Evolutionary conservation across 768 basidiomycete species (phyloP), one percentile per base, ranked within the genome.

Genomic region (Serendipita sp.): DNA sequence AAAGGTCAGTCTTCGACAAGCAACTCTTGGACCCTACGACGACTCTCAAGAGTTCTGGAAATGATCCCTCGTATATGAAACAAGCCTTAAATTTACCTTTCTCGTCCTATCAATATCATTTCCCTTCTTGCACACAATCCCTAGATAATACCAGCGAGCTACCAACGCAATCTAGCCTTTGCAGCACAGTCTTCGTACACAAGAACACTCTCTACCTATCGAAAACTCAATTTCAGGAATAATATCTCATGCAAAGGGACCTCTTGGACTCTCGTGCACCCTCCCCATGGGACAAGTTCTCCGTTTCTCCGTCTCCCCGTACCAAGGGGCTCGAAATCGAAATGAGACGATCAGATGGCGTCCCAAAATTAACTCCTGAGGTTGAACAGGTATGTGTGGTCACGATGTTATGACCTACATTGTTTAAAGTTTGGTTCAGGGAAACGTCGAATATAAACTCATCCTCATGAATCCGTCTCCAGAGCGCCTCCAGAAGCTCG

Each of bases 371-470:
- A 5, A 82, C 84, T 3, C 88, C 89, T 1, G 90, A 92, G 70
- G 80, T 81, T 18, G 89, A 92, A 70, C 78, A 82, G 75, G 81
- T 79, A 63, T 4, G 76, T 64, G 23, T 4, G 13, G 28, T 54
- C 11, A 4, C 23, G 13, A 5, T 41, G 2, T 23, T 3, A 2
- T 32, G 4, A 41, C 48, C 23, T 47, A 44, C 45, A 30, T 44
- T 16, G 45, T 67, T 41, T 41, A 41, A 41, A 41, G 41, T 13
- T 41, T 41, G 41, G 5, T 23, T 51, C 78, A 88, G 74, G 92
- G 92, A 7, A 93, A 92, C 70, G 84, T 96, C 66, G 92, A 96
- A 74, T 96, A 96, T 78, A 96, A 96, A 74, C 81, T 95, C 38
- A 90, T 92, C 72, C 84, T 95, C 23, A 81, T 92, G 45, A 78